Conservation (phyloP, 2,329 filamentous ascomycete genomes). For the Colletotrichum musicola region DNA sequence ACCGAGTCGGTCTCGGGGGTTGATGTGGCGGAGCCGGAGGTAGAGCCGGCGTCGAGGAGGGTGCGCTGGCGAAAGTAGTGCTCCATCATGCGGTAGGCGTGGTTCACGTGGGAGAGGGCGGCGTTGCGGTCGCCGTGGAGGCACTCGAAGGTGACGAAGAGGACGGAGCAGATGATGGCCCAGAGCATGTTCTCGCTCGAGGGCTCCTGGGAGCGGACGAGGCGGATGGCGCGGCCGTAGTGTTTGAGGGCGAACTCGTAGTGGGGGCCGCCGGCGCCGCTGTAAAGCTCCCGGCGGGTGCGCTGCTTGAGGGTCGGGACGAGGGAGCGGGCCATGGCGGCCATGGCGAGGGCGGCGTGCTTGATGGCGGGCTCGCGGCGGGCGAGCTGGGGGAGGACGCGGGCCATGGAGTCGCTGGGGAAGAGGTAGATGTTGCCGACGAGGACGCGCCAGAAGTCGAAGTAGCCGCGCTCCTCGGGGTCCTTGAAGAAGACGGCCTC, state of each 20-base stretch:
- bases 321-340: conserved; percentile 46
- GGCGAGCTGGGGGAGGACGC: conserved; percentile 54
- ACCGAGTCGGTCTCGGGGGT: conserved; percentile 18
- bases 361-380: conserved; percentile 52
- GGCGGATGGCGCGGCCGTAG: conserved; percentile 55
- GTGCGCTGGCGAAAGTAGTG: conserved; percentile 16
- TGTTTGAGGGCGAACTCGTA: conserved; percentile 55
- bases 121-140: conserved; percentile 55
- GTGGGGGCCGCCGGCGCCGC: conserved; percentile 23
- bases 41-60: background rate
- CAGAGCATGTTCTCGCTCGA: conserved; percentile 52
- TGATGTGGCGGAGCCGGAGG: too few relatives aligned
- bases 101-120: conserved; percentile 54
- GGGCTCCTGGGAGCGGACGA: conserved; percentile 52
- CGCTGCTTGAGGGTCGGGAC: conserved; percentile 45
- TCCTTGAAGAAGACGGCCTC: conserved; percentile 52
- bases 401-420: conserved; percentile 50
- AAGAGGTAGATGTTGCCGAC: conserved; percentile 47
- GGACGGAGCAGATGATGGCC: conserved; percentile 53
- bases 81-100: conserved; percentile 45
- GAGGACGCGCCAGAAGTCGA: conserved; percentile 53
- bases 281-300: background rate
- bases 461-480: conserved; percentile 51
- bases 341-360: conserved; percentile 43
- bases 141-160: conserved; percentile 57